phyloP scores from a whole-genome alignment of 805 yeast species.

The Wickerhamomyces silvicola region DNA sequence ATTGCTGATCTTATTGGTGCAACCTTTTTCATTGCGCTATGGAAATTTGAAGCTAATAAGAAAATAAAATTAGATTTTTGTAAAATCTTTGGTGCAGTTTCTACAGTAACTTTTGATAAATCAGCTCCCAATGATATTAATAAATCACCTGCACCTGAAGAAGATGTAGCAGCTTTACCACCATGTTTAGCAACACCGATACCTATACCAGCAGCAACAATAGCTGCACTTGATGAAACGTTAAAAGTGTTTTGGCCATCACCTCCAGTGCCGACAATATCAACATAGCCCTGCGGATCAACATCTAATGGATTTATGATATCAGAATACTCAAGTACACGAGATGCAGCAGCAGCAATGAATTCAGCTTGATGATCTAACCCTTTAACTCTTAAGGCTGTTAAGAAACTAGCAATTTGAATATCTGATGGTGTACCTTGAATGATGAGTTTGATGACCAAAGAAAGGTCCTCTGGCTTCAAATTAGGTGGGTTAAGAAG shows the following conservation, averaged over 20 bases:
- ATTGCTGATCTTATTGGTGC: constrained; percentile 69
- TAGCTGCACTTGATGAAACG: constrained; percentile 91
- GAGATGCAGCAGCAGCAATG: constrained; percentile 80
- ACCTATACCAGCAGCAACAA: constrained; percentile 86
- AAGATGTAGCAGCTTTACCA: constrained; percentile 91
- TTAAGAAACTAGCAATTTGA: constrained; percentile 73
- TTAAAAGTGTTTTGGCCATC: constrained; percentile 97
- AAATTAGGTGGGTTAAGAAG: constrained; percentile 54
- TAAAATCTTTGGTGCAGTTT: constrained; percentile 54
- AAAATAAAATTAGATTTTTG: constrained; percentile 48
- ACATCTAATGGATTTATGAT: constrained; percentile 39
- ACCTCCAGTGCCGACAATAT: constrained; percentile 98
- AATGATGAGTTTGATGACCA: constrained; percentile 57
- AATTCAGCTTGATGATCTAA: constrained; percentile 76
- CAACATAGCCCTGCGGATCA: constrained; percentile 53
- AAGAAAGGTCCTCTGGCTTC: constrained; percentile 55
- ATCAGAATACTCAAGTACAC: constrained; percentile 62
- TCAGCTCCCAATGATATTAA: constrained; percentile 80
- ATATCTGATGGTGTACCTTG: constrained; percentile 56
- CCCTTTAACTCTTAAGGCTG: constrained; percentile 66
- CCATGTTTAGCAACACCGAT: constrained; percentile 89
- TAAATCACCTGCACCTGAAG: constrained; percentile 92
- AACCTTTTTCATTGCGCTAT: constrained; percentile 82
- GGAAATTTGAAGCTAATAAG: constrained; percentile 92
- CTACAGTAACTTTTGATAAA: constrained; percentile 56